Percentiles rank a stretch among this genome's conserved stretches.
These are phyloP conservation scores for Acephala macrosclerotiorum DNA, from an alignment of 2,329 filamentous ascomycete genomes.

Conservation along the genomic window DNA sequence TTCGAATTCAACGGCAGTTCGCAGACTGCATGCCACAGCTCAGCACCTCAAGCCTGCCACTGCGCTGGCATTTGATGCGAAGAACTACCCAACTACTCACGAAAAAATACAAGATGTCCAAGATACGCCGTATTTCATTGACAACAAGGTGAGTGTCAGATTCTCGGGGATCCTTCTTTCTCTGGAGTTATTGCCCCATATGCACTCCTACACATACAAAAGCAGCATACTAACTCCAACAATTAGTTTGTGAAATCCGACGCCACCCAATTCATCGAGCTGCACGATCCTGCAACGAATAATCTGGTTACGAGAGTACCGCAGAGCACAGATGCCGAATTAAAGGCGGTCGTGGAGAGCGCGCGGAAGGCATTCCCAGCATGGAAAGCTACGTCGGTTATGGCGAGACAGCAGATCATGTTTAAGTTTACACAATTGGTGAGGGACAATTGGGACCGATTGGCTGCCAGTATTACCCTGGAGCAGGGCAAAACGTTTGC, in stretches of 20 bases:
- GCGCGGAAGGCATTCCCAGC: slow-evolving; percentile 77
- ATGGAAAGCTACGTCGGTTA: slow-evolving; percentile 76
- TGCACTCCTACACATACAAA: too few species aligned
- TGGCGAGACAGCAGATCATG: slow-evolving; percentile 84
- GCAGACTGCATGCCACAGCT: slow-evolving; percentile 64
- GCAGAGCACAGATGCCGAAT: slow-evolving; percentile 74
- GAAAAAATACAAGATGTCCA: slow-evolving; percentile 71
- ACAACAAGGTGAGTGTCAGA: too few species aligned
- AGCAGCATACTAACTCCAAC: too few species aligned
- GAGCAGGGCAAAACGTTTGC: slow-evolving; percentile 91
- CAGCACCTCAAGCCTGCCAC: slow-evolving; percentile 61
- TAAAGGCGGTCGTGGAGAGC: slow-evolving; percentile 77
- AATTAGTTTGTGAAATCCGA: slow-evolving; percentile 73
- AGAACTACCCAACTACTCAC: slow-evolving; percentile 74
- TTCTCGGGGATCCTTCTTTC: too few species aligned
- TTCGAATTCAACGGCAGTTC: slow-evolving; percentile 47
- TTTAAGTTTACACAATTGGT: slow-evolving; percentile 85
- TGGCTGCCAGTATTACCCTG: slow-evolving; percentile 84
- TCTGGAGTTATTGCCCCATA: too few species aligned
- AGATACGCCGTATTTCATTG: slow-evolving; percentile 81
- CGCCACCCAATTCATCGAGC: slow-evolving; percentile 77
- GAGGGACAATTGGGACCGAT: slow-evolving; percentile 83
- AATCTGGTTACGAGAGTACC: slow-evolving; percentile 85
- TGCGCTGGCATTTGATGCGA: slow-evolving; percentile 62
- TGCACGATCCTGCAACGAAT: slow-evolving; percentile 85